phyloP scores from a whole-genome alignment of 2,329 filamentous ascomycete genomes.

The Ceratocystis colombiana region DNA sequence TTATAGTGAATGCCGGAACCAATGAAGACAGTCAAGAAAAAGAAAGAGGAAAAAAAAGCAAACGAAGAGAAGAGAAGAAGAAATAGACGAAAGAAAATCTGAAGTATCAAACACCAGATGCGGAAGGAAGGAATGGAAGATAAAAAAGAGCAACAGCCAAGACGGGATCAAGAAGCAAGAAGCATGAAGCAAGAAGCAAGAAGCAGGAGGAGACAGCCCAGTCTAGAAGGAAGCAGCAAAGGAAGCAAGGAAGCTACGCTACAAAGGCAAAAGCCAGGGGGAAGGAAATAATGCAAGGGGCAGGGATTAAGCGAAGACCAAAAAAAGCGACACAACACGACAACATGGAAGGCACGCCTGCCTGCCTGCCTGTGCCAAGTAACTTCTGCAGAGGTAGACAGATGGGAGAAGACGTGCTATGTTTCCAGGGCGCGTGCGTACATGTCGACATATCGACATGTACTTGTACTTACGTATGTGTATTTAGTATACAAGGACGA shows the following conservation, averaged over 20 bases:
- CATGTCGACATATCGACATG: background rate
- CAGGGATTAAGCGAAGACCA: conserved; percentile 12
- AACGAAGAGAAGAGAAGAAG: background rate
- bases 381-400: too few relatives aligned
- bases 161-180: conserved; percentile 5
- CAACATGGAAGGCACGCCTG: background rate
- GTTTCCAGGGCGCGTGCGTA: background rate
- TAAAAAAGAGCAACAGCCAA: conserved; percentile 5
- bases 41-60: background rate
- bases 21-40: background rate
- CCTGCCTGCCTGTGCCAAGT: background rate
- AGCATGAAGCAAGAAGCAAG: background rate
- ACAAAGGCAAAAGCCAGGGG: conserved; percentile 15
- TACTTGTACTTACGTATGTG: background rate
- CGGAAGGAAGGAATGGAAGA: conserved; percentile 18
- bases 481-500: background rate
- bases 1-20: too few relatives aligned
- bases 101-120: conserved; percentile 9
- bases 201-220: background rate
- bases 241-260: background rate
- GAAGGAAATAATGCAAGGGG: conserved; percentile 2
- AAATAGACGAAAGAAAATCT: background rate
- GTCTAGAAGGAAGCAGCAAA: too few relatives aligned
- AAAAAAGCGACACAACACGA: conserved; percentile 5
- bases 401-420: too few relatives aligned